phyloP scores from a whole-genome alignment of 176 grass and related monocot species.

The Oryza australiensis region DNA sequence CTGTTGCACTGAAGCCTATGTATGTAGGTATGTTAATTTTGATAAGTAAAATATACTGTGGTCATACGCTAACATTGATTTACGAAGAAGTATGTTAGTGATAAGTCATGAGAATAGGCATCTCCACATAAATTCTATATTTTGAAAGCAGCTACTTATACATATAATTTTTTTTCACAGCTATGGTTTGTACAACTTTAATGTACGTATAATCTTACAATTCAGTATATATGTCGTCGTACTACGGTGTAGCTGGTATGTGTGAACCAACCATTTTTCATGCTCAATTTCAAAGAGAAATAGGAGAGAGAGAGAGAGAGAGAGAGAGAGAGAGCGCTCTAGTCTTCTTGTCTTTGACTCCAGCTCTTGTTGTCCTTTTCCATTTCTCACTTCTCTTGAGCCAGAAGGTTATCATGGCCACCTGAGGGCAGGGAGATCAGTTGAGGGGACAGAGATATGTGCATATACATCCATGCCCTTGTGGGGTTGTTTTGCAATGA shows the following conservation, averaged over 20 bases:
- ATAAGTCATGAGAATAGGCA: background rate
- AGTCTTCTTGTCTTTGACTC: constrained; percentile 99
- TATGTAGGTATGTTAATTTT: no score
- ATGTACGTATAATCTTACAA: background rate
- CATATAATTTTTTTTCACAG: no score
- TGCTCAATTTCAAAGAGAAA: constrained; percentile 10
- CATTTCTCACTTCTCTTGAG: constrained; percentile 74
- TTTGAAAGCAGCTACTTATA: background rate
- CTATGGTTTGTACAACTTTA: background rate
- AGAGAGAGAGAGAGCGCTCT: background rate
- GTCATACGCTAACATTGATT: no score
- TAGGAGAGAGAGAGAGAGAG: background rate
- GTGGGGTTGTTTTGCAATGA: constrained; percentile 78
- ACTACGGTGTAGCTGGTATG: background rate
- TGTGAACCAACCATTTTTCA: constrained; percentile 35
- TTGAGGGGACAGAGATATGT: constrained; percentile 45
- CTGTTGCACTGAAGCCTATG: no score
- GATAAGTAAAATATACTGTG: no score
- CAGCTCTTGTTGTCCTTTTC: constrained; percentile 80
- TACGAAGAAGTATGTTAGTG: no score
- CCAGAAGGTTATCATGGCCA: constrained; percentile 76
- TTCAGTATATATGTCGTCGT: background rate
- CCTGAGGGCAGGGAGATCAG: constrained; percentile 53
- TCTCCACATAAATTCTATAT: background rate
- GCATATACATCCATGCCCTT: constrained; percentile 21